Evolutionary conservation across 2,329 filamentous ascomycete genomes (phyloP), one percentile per base, ranked within the genome.

Genomic region (Curvularia sp.): DNA sequence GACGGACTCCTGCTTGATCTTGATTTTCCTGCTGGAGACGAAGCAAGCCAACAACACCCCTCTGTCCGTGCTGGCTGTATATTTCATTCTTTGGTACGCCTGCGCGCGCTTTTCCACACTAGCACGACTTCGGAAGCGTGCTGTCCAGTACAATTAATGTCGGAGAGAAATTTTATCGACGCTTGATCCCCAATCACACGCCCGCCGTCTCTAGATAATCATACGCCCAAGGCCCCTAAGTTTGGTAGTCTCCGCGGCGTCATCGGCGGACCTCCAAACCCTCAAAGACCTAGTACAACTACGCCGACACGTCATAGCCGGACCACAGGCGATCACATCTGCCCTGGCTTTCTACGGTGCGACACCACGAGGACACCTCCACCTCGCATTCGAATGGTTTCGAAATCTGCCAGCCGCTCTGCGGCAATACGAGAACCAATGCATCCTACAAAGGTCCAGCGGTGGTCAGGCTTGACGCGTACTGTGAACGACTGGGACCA

Each of bases 401-500:
- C 50, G 55, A 66, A 67, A 53, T 68, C 69, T 23, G 38, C 59
- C 25, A 69, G 64, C 47, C 65, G 64, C 49, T 56, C 66, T 36
- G 60, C 58, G 47, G 49, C 64, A 32, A 48, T 52, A 42, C 65
- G 48, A 32, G 67, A 63, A 27, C 32, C 66, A 42, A 73, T 69
- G 63, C 60, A 64, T 30, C 34, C 63, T 18, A 50, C 63, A 46
- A 71, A 61, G 53, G 66, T 75, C 19, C 73, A 75, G 53, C 63
- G 74, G 51, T 77, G 74, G 74, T 71, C 66, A 5, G 74, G 74
- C n/a, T 57, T 66, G 49, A 75, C 70, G 18, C 68, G 70, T 30
- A 74, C 66, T 21, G 67, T 69, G 21, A 68, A 63, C 34, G 63
- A 73, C 50, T 83, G 81, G 81, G 79, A 83, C 69, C 52, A 59